phyloP scores from a whole-genome alignment of 2,329 filamentous ascomycete species.

The Fusarium clavum region DNA sequence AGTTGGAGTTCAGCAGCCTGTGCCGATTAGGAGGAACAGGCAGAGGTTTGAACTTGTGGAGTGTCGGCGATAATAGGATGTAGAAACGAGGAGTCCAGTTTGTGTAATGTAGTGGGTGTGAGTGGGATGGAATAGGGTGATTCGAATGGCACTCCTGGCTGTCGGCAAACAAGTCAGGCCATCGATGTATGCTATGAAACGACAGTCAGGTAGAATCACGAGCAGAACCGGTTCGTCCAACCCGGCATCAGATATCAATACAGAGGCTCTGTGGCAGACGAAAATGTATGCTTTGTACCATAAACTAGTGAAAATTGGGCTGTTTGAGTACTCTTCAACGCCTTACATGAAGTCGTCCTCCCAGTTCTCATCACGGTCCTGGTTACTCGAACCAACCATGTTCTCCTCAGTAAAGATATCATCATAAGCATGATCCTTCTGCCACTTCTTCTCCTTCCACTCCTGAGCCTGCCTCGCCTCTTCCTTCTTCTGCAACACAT shows the following conservation, averaged over 20 bases:
- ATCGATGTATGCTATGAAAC: not conserved
- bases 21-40: not conserved
- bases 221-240: not conserved
- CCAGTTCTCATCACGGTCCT: slow-evolving; percentile 81
- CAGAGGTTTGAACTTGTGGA: not conserved
- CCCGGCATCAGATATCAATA: not conserved
- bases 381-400: slow-evolving; percentile 82
- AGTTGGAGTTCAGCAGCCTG: not conserved
- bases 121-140: no score
- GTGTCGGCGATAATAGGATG: not conserved
- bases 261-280: not conserved
- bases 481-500: slow-evolving; percentile 73
- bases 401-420: slow-evolving; percentile 88
- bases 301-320: not conserved
- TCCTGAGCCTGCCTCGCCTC: slow-evolving; percentile 80
- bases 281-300: not conserved
- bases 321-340: not conserved
- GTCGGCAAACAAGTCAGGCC: no score
- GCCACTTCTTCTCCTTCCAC: slow-evolving; percentile 88
- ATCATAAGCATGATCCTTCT: slow-evolving; percentile 98
- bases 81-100: not conserved
- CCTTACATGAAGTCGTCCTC: slow-evolving; percentile 92
- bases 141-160: no score
- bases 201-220: not conserved
- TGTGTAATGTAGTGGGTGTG: no score